These are phyloP conservation scores for Kwoniella europaea DNA, from an alignment of 768 basidiomycete species.

Conservation along the genomic window DNA sequence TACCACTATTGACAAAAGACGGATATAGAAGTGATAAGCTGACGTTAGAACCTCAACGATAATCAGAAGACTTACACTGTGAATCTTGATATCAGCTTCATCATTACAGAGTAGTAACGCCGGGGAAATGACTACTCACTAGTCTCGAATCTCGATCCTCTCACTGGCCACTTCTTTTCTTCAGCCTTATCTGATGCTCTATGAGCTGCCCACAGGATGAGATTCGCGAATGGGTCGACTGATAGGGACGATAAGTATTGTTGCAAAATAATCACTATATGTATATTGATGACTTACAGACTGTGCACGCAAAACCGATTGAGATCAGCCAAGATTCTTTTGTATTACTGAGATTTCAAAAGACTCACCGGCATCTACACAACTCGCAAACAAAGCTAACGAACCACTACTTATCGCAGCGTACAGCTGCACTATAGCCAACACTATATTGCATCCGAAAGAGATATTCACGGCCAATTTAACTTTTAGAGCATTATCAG, in stretches of 20 bases:
- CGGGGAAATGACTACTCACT: constrained; percentile 35
- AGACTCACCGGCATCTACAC: constrained; percentile 73
- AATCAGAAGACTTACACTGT: constrained; percentile 21
- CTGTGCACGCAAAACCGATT: not conserved
- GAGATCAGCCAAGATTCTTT: not conserved
- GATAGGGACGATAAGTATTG: not conserved
- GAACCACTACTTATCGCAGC: constrained; percentile 84
- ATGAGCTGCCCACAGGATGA: constrained; percentile 70
- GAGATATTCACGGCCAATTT: constrained; percentile 86
- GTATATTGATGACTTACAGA: constrained; percentile 25
- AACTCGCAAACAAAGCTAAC: constrained; percentile 84
- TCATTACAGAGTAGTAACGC: not conserved
- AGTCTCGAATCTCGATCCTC: constrained; percentile 86
- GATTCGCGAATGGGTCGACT: constrained; percentile 59
- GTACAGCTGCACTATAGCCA: constrained; percentile 70
- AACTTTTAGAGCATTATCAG: constrained; percentile 73
- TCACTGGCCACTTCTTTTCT: constrained; percentile 85
- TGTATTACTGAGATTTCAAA: not conserved
- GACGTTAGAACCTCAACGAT: not conserved
- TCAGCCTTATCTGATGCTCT: constrained; percentile 73
- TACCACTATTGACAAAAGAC: constrained; percentile 26
- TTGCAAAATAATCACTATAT: not conserved
- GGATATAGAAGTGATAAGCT: too few species aligned
- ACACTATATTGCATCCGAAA: constrained; percentile 73
- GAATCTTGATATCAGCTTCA: not conserved